A percentile compares a stretch with the other conserved stretches of the same genome.
These are phyloP conservation scores for Ormosia semicastrata DNA, from an alignment of 306 rosid genomes.

Conservation along the genomic window DNA sequence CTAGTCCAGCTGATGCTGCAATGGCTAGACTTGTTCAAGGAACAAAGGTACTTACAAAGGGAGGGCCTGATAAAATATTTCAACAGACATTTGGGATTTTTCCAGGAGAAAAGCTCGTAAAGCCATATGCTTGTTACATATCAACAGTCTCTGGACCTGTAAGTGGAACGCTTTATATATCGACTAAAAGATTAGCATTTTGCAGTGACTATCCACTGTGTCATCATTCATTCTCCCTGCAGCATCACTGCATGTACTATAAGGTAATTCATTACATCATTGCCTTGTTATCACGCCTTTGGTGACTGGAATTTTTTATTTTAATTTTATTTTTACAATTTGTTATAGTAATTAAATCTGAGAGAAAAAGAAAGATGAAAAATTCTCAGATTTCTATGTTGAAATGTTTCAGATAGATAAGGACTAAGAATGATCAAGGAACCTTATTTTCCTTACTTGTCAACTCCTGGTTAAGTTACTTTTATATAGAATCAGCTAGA, in stretches of 20 bases:
- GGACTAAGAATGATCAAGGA: not conserved
- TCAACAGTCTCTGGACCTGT: slow-evolving; percentile 65
- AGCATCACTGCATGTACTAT: slow-evolving; percentile 46
- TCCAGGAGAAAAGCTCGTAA: slow-evolving; percentile 60
- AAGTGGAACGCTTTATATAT: slow-evolving; percentile 62
- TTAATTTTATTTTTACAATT: not conserved
- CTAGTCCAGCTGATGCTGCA: slow-evolving; percentile 65
- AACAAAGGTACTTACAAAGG: slow-evolving; percentile 56
- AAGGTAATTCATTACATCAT: slow-evolving; percentile 50
- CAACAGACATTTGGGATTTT: slow-evolving; percentile 51
- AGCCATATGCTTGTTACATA: slow-evolving; percentile 62
- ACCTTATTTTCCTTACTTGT: not conserved
- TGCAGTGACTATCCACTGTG: slow-evolving; percentile 68
- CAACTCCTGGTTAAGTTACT: not conserved
- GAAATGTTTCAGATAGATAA: not conserved
- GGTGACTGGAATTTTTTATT: not conserved
- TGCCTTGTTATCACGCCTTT: not conserved
- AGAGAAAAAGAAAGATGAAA: not conserved
- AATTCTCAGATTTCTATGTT: not conserved
- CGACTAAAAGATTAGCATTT: slow-evolving; percentile 66
- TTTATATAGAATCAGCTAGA: not conserved
- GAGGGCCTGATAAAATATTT: slow-evolving; percentile 65
- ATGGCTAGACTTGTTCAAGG: slow-evolving; percentile 66
- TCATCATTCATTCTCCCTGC: slow-evolving; percentile 43
- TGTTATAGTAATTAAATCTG: not conserved